phyloP scores from a whole-genome alignment of 495 filamentous ascomycete genomes.

The Neurospora sp. region DNA sequence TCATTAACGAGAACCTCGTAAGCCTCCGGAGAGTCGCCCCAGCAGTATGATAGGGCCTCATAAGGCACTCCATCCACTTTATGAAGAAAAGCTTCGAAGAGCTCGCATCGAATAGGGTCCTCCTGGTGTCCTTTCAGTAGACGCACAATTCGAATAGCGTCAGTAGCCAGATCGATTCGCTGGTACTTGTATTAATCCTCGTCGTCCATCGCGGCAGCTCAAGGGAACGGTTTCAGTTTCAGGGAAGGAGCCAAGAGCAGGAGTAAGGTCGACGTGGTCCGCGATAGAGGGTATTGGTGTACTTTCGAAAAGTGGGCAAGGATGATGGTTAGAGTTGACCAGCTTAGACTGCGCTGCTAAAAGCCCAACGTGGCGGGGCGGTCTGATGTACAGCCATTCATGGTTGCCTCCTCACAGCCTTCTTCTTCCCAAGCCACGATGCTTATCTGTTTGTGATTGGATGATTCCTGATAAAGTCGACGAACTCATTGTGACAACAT shows the following conservation, averaged over 20 bases:
- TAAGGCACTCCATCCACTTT: conserved; percentile 5
- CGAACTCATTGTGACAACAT: no score
- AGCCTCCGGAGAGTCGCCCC: conserved; percentile 11
- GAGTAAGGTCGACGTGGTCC: background rate
- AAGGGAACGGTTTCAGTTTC: background rate
- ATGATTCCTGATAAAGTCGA: no score
- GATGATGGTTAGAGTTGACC: background rate
- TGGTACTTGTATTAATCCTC: background rate
- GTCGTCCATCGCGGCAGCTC: background rate
- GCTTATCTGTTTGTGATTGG: background rate
- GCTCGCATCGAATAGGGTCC: conserved; percentile 1
- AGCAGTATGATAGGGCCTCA: conserved; percentile 25
- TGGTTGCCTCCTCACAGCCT: background rate
- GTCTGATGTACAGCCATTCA: background rate
- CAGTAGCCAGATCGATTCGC: background rate
- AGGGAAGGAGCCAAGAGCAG: background rate
- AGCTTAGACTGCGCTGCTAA: background rate
- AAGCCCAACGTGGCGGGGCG: background rate
- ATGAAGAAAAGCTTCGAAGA: conserved; percentile 1
- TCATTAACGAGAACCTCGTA: background rate
- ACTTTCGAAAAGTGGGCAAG: background rate
- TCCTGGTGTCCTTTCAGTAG: background rate
- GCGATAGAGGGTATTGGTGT: background rate
- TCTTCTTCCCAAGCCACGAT: background rate
- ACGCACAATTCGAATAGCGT: background rate